Evolutionary conservation across 108 stramenopile genomes (phyloP), one percentile per base, ranked within the genome.

Genomic region (Pseudonitzschia delicatissima): DNA sequence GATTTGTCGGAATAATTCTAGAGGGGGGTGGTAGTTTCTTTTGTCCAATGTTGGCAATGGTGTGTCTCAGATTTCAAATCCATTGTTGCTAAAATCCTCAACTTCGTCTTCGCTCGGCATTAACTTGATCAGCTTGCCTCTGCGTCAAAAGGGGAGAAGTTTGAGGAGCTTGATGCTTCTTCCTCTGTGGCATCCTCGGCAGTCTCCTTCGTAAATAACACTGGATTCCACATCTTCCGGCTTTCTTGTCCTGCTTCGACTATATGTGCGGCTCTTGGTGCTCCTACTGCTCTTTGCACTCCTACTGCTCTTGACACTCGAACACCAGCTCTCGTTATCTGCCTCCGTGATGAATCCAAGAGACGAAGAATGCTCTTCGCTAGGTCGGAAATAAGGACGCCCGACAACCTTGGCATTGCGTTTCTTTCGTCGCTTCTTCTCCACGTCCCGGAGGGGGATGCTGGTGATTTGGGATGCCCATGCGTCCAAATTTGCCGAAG

Each of bases 381-480:
- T 33, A 20, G 66, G 48, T 28, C 36, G 23, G 7, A 52, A 32
- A 50, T 40, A 61, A 18, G 60, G 26, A 0, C 32, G 49, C 34
- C 57, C 42, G 40, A 39, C 35, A 5, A 42, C 37, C 23, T 32
- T 27, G 2, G 6, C 23, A 33, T 29, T 42, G 32, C 50, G 49
- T 37, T 45, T 52, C n/a, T 58, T 58, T 42, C 57, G 17, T 45
- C 44, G 29, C 35, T 29, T 45, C 58, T 28, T 51, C 17, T 28
- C 32, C 20, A 55, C 48, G 12, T 55, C 31, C 11, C 77, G 58
- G 3, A 77, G 32, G 1, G 63, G 49, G 53, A 77, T 71, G 45
- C 77, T 77, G 1, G 77, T 77, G 9, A 77, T 59, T 18, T 59
- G 33, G 21, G 62, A 47, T 15, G 77, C 70, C 77, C 69, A 71